Base-by-base conservation (phyloP, 495 filamentous ascomycete genomes). In the Tuber brumale region DNA sequence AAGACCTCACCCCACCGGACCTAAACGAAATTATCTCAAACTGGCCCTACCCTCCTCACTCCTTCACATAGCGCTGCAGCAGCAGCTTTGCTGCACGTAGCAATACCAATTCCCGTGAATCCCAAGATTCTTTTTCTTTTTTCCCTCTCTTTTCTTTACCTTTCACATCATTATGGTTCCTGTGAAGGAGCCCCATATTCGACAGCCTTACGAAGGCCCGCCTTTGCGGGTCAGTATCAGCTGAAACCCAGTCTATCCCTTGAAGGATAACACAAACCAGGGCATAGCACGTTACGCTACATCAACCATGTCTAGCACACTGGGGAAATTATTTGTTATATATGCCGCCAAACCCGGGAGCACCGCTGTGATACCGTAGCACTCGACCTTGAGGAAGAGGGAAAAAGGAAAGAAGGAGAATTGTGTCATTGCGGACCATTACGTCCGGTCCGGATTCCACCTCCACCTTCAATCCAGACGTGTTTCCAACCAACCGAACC, bases 401-500 rank as follows among this genome's bases (percentile, higher is more conserved):
- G 21, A 31, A 66, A 66, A 31, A 18, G 14, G 10, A 35, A 35
- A 19, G 7, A 35, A 35, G 27, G 57, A 2, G 57, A 19, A 66
- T 66, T 66, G 14, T 66, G 57, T 66, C 57, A 66, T 61, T 27
- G 51, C 51, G 51, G 46, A 51, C 46, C 46, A n/a, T 48, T 46
- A 51, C 46, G 23, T 51, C 46, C 21, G 46, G 46, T 23, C 46
- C 46, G 21, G 46, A 8, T 9, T n/a, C 46, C 46, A 31, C 12
- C n/a, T 61, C 51, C 51, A 61, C 51, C n/a, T 16, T 31, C 12
- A 35, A 66, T 2, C 57, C 57, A 66, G 57, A 35, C 57, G 27
- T 35, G 57, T 66, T 66, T 66, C 57, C 57, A 66, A 66, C 57
- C 57, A 66, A 66, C 57, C 57, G 57, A 66, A 66, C 57, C 27